Conservation (phyloP, 331 rosid species). For the Pyracantha coccinea region DNA sequence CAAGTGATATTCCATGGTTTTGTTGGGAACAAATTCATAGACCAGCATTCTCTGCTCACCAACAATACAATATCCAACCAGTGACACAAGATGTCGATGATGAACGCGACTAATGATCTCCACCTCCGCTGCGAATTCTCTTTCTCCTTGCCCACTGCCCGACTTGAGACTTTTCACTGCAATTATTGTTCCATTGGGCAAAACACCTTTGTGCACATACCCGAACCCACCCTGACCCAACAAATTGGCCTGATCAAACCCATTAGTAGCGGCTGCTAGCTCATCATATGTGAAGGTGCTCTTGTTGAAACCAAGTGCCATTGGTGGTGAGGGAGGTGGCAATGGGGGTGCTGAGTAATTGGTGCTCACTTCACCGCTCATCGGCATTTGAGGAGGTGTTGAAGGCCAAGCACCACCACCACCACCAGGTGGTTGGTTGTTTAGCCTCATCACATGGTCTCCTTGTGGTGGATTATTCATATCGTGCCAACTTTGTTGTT, state of each 20-base stretch:
- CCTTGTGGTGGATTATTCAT: constrained; percentile 6
- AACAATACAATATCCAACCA: constrained; percentile 61
- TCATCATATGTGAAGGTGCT: constrained; percentile 67
- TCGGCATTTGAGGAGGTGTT: constrained; percentile 12
- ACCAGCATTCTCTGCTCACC: constrained; percentile 67
- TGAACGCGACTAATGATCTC: constrained; percentile 77
- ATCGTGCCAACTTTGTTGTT: constrained; percentile 29
- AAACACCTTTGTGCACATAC: constrained; percentile 67
- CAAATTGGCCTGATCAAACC: constrained; percentile 37
- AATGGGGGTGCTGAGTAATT: constrained; percentile 32
- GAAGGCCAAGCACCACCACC: constrained; percentile 39
- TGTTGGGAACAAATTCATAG: constrained; percentile 63
- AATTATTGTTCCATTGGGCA: constrained; percentile 56
- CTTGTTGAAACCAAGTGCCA: constrained; percentile 49
- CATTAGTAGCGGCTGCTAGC: constrained; percentile 51
- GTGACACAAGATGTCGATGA: constrained; percentile 74
- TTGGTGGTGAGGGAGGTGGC: constrained; percentile 58
- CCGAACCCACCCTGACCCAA: constrained; percentile 86
- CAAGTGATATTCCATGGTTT: constrained; percentile 59
- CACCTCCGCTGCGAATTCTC: constrained; percentile 76
- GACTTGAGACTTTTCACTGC: constrained; percentile 69
- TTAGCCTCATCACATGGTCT: constrained; percentile 28
- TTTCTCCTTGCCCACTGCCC: constrained; percentile 65
- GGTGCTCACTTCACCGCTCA: constrained; percentile 41
- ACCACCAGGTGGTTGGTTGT: constrained; percentile 11